Evolutionary conservation across 768 basidiomycete genomes (phyloP).

Genomic region (Neoboletus brunneissimus): DNA sequence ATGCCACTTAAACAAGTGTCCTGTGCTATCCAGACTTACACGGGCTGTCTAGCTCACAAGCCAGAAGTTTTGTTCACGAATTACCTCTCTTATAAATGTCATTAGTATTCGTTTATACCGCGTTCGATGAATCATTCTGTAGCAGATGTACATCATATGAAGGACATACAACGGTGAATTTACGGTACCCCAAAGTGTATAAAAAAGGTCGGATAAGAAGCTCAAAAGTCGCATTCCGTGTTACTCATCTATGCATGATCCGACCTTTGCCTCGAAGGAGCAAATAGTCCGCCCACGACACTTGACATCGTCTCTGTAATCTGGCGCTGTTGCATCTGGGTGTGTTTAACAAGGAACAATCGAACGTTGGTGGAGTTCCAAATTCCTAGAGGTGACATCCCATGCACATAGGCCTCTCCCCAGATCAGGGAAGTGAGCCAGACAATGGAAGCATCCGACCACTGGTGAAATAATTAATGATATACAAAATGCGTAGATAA

Average conservation of each 20-base stretch:
- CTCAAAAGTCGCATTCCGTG: neutral
- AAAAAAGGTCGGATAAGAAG: neutral
- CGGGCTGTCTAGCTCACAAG: neutral
- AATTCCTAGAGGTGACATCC: constrained; percentile 80
- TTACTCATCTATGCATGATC: constrained; percentile 23
- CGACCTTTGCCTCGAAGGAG: constrained; percentile 36
- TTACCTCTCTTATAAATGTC: neutral
- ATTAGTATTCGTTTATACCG: neutral
- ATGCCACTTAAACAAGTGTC: neutral
- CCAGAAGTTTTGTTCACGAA: neutral
- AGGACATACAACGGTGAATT: neutral
- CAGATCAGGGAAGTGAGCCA: constrained; percentile 94
- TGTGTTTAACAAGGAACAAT: constrained; percentile 88
- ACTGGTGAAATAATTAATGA: constrained; percentile 44
- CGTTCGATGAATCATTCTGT: neutral
- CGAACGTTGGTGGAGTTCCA: constrained; percentile 91
- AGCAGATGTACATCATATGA: neutral
- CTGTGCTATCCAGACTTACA: neutral
- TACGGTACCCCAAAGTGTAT: neutral
- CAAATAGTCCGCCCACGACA: constrained; percentile 75
- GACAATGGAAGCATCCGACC: constrained; percentile 87
- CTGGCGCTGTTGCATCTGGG: constrained; percentile 64
- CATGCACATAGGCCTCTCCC: constrained; percentile 93
- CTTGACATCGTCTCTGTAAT: constrained; percentile 77
- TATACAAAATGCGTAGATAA: neutral